phyloP scores from a whole-genome alignment of 805 yeast genomes.

The Hanseniaspora meyeri region DNA sequence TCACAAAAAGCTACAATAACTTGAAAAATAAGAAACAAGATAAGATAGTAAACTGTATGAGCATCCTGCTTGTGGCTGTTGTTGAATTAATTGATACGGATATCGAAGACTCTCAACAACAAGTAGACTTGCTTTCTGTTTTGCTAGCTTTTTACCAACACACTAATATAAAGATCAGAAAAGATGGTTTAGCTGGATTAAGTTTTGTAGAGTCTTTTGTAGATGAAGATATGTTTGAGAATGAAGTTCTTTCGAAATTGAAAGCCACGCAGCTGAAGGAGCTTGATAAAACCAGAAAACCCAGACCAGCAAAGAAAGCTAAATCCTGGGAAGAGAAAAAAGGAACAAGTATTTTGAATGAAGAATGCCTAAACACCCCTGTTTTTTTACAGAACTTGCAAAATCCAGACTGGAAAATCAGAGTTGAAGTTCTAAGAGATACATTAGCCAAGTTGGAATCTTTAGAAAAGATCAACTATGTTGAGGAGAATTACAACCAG shows the following conservation, averaged over 20 bases:
- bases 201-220: slow-evolving; percentile 70
- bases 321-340: not conserved
- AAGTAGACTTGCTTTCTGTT: slow-evolving; percentile 37
- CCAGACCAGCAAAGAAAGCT: slow-evolving; percentile 19
- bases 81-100: slow-evolving; percentile 26
- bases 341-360: slow-evolving; percentile 14
- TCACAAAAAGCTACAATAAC: not conserved
- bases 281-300: slow-evolving; percentile 43
- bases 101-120: slow-evolving; percentile 9
- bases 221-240: slow-evolving; percentile 36
- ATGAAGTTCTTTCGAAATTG: slow-evolving; percentile 50
- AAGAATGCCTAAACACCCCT: not conserved
- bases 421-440: slow-evolving; percentile 70
- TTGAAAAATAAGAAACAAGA: not conserved
- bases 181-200: slow-evolving; percentile 57
- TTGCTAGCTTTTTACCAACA: slow-evolving; percentile 67
- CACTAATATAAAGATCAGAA: slow-evolving; percentile 76
- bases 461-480: slow-evolving; percentile 39
- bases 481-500: slow-evolving; percentile 49
- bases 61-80: slow-evolving; percentile 20
- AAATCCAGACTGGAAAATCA: slow-evolving; percentile 69
- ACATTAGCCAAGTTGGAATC: slow-evolving; percentile 38
- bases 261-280: slow-evolving; percentile 87
- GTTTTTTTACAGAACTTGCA: not conserved
- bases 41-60: slow-evolving; percentile 6